These are phyloP conservation scores for Conticribra weissflogii DNA, from an alignment of 108 stramenopile species.

Conservation along the genomic window DNA sequence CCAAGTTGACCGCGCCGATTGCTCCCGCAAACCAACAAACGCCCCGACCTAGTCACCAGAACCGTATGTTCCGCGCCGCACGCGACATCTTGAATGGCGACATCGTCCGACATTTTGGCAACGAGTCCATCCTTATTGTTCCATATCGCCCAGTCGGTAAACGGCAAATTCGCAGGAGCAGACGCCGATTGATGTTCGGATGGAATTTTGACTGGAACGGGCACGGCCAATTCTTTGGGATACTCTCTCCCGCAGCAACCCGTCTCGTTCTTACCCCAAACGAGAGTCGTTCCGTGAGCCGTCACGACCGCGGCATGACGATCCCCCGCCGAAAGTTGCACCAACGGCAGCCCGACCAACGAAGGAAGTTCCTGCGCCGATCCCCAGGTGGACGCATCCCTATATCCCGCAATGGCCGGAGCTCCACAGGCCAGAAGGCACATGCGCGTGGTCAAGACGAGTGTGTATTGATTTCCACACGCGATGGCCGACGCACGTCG, in stretches of 20 bases:
- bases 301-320: constrained; percentile 77
- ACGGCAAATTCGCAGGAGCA: constrained; percentile 16
- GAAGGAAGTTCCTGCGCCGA: constrained; percentile 54
- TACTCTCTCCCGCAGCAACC: constrained; percentile 70
- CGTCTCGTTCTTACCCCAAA: constrained; percentile 68
- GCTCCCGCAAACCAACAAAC: constrained; percentile 67
- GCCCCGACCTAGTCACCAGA: constrained; percentile 59
- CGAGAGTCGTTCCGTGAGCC: constrained; percentile 66
- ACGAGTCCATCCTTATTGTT: constrained; percentile 26
- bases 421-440: constrained; percentile 58
- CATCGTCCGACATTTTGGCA: constrained; percentile 50
- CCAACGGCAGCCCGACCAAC: constrained; percentile 64
- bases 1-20: constrained; percentile 67
- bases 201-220: constrained; percentile 58
- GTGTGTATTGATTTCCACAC: constrained; percentile 65
- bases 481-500: constrained; percentile 55
- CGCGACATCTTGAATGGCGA: constrained; percentile 65
- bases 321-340: constrained; percentile 64
- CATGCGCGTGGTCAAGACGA: constrained; percentile 76
- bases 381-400: constrained; percentile 27
- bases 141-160: constrained; percentile 53
- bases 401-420: constrained; percentile 50
- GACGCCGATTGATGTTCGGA: neutral
- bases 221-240: constrained; percentile 52
- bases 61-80: constrained; percentile 70